Evolutionary conservation across 73 alveolate genomes (phyloP).

Genomic region (Durusdinium trenchii): DNA sequence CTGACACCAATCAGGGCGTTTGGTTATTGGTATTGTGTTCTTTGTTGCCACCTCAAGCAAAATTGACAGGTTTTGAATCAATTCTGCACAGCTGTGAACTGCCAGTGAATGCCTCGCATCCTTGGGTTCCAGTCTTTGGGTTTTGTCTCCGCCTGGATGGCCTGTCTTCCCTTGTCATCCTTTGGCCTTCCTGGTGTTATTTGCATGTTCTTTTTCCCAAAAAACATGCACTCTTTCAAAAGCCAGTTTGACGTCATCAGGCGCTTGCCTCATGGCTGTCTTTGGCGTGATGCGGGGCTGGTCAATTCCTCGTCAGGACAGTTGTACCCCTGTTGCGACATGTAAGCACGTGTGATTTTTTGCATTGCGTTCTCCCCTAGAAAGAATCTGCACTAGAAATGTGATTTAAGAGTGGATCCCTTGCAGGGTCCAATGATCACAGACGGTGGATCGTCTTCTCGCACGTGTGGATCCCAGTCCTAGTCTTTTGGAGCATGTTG

Average conservation of each 20-base stretch:
- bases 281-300: constrained; percentile 46
- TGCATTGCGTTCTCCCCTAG: not conserved
- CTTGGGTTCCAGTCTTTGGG: not conserved
- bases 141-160: not conserved
- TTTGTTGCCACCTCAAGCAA: not conserved
- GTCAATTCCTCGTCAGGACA: constrained; percentile 45
- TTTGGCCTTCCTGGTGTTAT: not conserved
- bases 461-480: not conserved
- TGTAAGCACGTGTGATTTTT: not conserved
- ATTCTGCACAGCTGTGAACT: not conserved
- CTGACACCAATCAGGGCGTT: not conserved
- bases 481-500: not conserved
- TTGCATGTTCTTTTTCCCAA: not conserved
- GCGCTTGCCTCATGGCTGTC: constrained; percentile 21
- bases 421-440: not conserved
- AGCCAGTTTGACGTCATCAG: not conserved
- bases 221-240: not conserved
- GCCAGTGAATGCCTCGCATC: not conserved
- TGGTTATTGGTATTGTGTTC: not conserved
- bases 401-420: not conserved
- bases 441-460: constrained; percentile 30
- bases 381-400: not conserved
- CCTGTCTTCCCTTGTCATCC: not conserved
- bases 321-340: not conserved
- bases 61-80: not conserved